Evolutionary conservation across 768 basidiomycete species (phyloP).

Genomic region (Pulveroboletus frians): DNA sequence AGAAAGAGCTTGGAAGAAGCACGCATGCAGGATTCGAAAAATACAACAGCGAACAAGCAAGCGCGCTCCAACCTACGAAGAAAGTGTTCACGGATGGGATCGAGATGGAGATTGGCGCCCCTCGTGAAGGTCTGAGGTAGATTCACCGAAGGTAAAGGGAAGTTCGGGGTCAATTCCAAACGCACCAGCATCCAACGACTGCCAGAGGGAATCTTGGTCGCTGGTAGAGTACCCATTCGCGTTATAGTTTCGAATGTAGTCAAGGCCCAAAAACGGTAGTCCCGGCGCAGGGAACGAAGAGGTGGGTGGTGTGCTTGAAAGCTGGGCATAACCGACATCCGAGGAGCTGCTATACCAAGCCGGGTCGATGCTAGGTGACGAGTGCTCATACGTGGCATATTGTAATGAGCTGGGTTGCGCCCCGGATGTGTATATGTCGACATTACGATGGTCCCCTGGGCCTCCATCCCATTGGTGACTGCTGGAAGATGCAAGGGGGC

Average conservation of each 20-base stretch:
- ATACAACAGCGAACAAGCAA: slow-evolving; percentile 7
- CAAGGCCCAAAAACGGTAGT: slow-evolving; percentile 79
- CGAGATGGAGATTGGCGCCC: slow-evolving; percentile 27
- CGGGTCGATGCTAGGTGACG: slow-evolving; percentile 38
- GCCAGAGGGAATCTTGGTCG: slow-evolving; percentile 44
- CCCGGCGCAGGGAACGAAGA: slow-evolving; percentile 66
- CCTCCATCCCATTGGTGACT: slow-evolving; percentile 43
- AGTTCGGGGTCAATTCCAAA: slow-evolving; percentile 77
- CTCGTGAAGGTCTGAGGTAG: slow-evolving; percentile 27
- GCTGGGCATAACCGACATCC: slow-evolving; percentile 38
- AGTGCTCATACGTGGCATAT: slow-evolving; percentile 44
- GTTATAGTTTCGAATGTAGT: slow-evolving; percentile 76
- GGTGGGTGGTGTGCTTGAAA: slow-evolving; percentile 56
- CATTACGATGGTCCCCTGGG: slow-evolving; percentile 33
- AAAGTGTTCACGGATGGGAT: slow-evolving; percentile 14
- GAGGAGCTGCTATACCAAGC: slow-evolving; percentile 30
- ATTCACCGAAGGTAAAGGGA: slow-evolving; percentile 54
- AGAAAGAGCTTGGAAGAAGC: neutral
- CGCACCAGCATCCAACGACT: slow-evolving; percentile 65
- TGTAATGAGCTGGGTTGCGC: slow-evolving; percentile 32
- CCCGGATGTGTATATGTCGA: slow-evolving; percentile 42
- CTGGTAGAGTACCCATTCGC: slow-evolving; percentile 37
- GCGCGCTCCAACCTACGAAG: neutral
- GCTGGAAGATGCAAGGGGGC: slow-evolving; percentile 21
- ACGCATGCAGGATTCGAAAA: slow-evolving; percentile 15